These are phyloP conservation scores for Phytophthora megakarya DNA, from an alignment of 352 stramenopile species.

Conservation along the genomic window DNA sequence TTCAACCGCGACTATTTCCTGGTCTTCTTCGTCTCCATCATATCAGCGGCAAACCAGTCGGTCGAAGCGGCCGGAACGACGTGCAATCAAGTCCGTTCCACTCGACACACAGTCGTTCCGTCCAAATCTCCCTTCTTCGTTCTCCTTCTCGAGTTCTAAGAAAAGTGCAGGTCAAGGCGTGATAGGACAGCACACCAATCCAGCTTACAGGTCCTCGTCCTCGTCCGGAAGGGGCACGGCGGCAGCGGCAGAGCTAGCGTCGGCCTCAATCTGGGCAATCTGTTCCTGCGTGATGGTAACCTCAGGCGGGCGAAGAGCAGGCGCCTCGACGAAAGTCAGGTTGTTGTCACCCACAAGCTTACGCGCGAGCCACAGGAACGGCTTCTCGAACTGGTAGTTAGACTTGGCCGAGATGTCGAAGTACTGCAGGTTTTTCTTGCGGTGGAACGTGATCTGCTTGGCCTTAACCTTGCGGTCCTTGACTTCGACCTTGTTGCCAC, in stretches of 20 bases:
- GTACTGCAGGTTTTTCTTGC: constrained; percentile 99
- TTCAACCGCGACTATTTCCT: constrained; percentile 49
- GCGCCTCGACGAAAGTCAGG: constrained; percentile 98
- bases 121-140: constrained; percentile 29
- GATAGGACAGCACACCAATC: constrained; percentile 39
- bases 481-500: constrained; percentile 99
- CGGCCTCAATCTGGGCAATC: constrained; percentile 92
- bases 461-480: constrained; percentile 99
- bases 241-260: constrained; percentile 90
- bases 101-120: constrained; percentile 8
- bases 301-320: constrained; percentile 96
- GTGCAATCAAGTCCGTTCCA: constrained; percentile 3
- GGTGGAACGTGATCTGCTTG: constrained; percentile 99
- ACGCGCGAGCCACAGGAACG: constrained; percentile 99
- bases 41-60: constrained; percentile 35
- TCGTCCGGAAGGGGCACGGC: constrained; percentile 96
- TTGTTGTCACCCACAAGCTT: constrained; percentile 99
- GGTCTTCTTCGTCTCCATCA: constrained; percentile 41
- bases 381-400: constrained; percentile 99
- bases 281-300: constrained; percentile 95
- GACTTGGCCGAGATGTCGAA: constrained; percentile 99
- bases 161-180: constrained; percentile 42
- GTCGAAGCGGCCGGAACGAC: constrained; percentile 18
- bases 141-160: constrained; percentile 39
- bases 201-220: constrained; percentile 96